Percentiles rank a stretch among this genome's conserved stretches.
Conservation (phyloP, 345 rosid genomes). For the Trapa bicornis region DNA sequence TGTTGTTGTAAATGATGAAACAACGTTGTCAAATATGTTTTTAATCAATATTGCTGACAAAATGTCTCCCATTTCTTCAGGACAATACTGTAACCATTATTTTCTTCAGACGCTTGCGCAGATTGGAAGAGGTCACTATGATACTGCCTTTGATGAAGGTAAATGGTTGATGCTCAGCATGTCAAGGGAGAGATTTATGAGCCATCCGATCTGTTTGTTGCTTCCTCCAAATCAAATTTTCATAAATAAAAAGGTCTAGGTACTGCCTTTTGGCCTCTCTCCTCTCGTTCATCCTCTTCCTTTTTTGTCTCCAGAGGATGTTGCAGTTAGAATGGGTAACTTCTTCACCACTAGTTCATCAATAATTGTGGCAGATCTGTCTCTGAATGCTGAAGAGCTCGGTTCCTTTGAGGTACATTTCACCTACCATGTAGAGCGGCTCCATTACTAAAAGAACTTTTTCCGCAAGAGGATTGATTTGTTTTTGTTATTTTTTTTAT, state of each 20-base stretch:
- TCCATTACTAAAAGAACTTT: neutral
- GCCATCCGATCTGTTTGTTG: neutral
- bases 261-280: neutral
- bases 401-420: conserved; percentile 59
- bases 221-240: neutral
- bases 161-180: neutral
- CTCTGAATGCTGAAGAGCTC: conserved; percentile 35
- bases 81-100: conserved; percentile 75
- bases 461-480: neutral
- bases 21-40: neutral
- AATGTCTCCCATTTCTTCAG: conserved; percentile 17
- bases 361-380: conserved; percentile 38
- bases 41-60: neutral
- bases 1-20: neutral
- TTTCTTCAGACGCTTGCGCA: conserved; percentile 74
- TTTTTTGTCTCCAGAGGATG: conserved; percentile 39
- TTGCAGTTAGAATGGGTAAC: conserved; percentile 44
- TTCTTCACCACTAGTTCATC: conserved; percentile 45
- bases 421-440: neutral
- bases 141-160: conserved; percentile 59
- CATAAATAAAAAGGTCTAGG: neutral
- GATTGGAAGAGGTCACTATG: conserved; percentile 65
- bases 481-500: neutral
- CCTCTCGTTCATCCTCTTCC: conserved; percentile 9
- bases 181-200: neutral